Base-by-base conservation (phyloP, 2,329 filamentous ascomycete genomes). In the Paraphaeosphaeria sporulosa region DNA sequence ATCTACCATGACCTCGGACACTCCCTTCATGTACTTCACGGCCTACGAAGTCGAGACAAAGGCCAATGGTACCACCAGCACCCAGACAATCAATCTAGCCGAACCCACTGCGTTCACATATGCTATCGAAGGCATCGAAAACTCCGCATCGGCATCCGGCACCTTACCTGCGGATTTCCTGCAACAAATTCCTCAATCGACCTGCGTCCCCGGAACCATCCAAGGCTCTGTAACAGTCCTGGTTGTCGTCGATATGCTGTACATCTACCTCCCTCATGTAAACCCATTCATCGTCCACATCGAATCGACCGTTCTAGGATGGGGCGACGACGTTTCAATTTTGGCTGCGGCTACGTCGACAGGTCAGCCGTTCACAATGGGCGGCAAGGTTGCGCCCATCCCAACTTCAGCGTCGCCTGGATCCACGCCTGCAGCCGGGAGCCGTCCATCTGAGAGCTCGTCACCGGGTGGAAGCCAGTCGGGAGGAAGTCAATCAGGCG, bases 21-120 rank as follows among this genome's bases (percentile, higher is more conserved):
- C 79, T 0, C 77, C 80, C 0, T 79, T 81, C 48, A 74, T 81
- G 7, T 78, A 80, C 60, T 80, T 82, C 63, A 78, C 76, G 19
- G 69, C 70, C 5, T 82, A 81, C 59, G 79, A 82, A 58, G 71
- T 82, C n/a, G 76, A 79, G 52, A 73, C 60, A 30, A 70, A 71
- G 40, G 58, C 72, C 3, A 66, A 51, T 2, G 77, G 74, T 59
- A 68, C 62, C 12, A 74, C 74, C 43, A 66, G 59, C 0, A 80
- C 80, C 4, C 55, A 69, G 25, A 74, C 74, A 0, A 71, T 80
- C 58, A 69, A 71, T 15, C 64, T 83, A 38, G 60, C 68, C 4
- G 67, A 69, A 17, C 71, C 76, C 0, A 76, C 74, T 55, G 76
- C 71, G 23, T 79, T 79, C 55, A 68, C 76, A 17, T 81, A 80